phyloP scores from a whole-genome alignment of 2,329 filamentous ascomycete species.

The Endocalyx cinctus region DNA sequence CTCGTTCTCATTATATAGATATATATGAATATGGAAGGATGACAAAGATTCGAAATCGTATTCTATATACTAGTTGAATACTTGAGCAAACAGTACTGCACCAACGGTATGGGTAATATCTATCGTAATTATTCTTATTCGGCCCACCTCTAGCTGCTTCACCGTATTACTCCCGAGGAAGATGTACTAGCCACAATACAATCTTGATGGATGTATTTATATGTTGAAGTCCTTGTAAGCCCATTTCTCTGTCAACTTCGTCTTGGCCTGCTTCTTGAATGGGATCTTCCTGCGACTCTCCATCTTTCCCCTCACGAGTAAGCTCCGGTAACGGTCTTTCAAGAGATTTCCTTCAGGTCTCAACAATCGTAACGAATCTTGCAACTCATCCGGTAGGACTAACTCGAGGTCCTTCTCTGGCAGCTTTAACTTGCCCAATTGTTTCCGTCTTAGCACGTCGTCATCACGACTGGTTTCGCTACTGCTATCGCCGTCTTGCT shows the following conservation, averaged over 20 bases:
- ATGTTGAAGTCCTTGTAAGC: constrained; percentile 88
- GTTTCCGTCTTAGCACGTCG: constrained; percentile 61
- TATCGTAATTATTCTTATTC: too few species aligned
- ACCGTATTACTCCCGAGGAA: too few species aligned
- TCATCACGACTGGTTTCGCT: constrained; percentile 51
- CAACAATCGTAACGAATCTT: constrained; percentile 74
- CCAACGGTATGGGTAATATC: too few species aligned
- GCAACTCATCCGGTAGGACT: constrained; percentile 74
- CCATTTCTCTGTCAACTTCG: constrained; percentile 91
- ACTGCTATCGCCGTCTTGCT: constrained; percentile 44
- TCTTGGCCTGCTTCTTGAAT: constrained; percentile 78
- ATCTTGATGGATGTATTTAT: too few species aligned
- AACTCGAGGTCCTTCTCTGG: constrained; percentile 79
- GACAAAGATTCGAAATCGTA: too few species aligned
- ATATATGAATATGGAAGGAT: too few species aligned
- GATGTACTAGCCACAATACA: too few species aligned
- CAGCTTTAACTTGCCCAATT: constrained; percentile 68
- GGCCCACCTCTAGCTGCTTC: too few species aligned
- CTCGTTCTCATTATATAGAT: too few species aligned
- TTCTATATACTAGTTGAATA: too few species aligned
- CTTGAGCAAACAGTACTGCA: too few species aligned
- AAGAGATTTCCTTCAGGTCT: constrained; percentile 96
- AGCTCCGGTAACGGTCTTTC: constrained; percentile 83
- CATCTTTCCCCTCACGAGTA: constrained; percentile 84
- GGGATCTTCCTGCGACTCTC: constrained; percentile 75